Conservation (phyloP, 176 grass and related monocot genomes). For the Eleusine coracana region DNA sequence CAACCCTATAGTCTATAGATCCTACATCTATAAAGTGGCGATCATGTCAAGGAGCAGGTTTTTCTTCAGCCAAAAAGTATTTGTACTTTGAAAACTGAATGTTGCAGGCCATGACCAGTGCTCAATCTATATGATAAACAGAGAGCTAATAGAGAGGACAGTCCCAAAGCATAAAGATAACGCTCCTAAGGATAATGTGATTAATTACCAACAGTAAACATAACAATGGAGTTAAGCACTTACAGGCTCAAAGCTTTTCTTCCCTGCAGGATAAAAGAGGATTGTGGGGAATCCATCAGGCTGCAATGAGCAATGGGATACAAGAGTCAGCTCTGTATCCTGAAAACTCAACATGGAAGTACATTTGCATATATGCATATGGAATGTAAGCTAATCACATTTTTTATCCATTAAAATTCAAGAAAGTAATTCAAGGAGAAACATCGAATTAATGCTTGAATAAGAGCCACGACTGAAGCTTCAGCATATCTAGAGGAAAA, state of each 20-base stretch:
- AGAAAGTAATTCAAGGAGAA: conserved; percentile 1
- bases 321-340: conserved; percentile 15
- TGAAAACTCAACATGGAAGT: conserved; percentile 5
- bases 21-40: no score
- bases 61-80: not conserved
- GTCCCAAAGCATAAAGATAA: not conserved
- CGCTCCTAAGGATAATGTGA: not conserved
- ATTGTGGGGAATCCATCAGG: conserved; percentile 88
- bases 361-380: conserved; percentile 13
- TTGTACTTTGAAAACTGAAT: not conserved
- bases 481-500: conserved; percentile 1
- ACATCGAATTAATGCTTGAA: conserved; percentile 11
- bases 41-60: no score
- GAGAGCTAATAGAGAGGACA: not conserved
- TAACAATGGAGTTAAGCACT: conserved; percentile 28
- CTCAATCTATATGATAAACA: not conserved
- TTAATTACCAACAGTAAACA: not conserved
- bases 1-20: no score
- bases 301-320: conserved; percentile 64
- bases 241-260: conserved; percentile 96
- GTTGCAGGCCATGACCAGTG: not conserved
- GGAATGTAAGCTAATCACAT: not conserved
- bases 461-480: conserved; percentile 1
- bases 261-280: conserved; percentile 93
- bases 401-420: conserved; percentile 24